These are phyloP conservation scores for Lanzia echinophila DNA, from an alignment of 2,329 filamentous ascomycete genomes.

Conservation along the genomic window DNA sequence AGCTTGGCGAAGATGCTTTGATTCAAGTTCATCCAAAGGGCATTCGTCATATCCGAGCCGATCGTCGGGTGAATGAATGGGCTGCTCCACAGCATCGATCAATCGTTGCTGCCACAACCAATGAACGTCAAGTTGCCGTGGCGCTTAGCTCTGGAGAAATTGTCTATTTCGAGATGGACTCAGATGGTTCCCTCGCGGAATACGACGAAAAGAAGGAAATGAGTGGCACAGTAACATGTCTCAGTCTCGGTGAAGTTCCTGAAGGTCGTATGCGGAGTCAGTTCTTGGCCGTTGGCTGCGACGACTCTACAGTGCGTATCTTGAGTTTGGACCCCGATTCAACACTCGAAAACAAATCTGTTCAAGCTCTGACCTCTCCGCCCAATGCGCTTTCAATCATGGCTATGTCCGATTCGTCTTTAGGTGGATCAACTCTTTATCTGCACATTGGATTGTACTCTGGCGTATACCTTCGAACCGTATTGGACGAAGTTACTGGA, in stretches of 20 bases:
- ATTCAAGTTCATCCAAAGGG: conserved; percentile 96
- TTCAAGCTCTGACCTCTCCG: conserved; percentile 86
- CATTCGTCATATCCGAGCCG: conserved; percentile 79
- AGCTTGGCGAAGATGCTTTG: conserved; percentile 86
- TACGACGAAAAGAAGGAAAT: conserved; percentile 94
- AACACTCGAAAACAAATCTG: conserved; percentile 86
- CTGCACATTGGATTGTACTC: conserved; percentile 94
- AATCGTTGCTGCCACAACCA: conserved; percentile 90
- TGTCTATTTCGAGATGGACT: conserved; percentile 96
- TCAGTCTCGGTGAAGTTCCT: conserved; percentile 90
- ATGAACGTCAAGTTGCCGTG: conserved; percentile 86
- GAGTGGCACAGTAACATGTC: conserved; percentile 87
- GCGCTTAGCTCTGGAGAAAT: conserved; percentile 95
- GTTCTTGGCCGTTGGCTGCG: conserved; percentile 92
- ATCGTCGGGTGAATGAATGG: conserved; percentile 83
- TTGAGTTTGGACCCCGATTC: conserved; percentile 84
- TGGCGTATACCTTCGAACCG: conserved; percentile 90
- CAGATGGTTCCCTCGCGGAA: conserved; percentile 82
- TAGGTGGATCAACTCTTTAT: conserved; percentile 81
- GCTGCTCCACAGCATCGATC: conserved; percentile 86
- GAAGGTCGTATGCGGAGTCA: conserved; percentile 84
- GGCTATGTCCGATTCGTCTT: conserved; percentile 89
- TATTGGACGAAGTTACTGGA: conserved; percentile 90
- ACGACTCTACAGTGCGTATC: conserved; percentile 92
- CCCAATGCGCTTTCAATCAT: conserved; percentile 88